Conservation (phyloP, 352 stramenopile species). For the Globisporangium splendens region DNA sequence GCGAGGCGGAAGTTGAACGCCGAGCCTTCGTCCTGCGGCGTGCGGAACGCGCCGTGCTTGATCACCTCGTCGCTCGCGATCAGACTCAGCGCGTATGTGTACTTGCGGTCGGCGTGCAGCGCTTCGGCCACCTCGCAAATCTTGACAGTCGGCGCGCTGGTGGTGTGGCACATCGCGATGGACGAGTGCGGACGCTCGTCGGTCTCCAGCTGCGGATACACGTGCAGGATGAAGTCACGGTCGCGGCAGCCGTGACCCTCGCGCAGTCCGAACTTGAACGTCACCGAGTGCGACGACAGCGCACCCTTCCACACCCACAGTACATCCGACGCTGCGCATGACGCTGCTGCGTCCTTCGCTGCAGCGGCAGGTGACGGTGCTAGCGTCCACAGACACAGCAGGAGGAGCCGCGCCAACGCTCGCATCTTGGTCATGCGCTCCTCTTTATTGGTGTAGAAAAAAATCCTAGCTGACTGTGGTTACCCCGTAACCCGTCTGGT, state of each 20-base stretch:
- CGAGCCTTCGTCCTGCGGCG: constrained; percentile 37
- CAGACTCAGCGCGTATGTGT: constrained; percentile 61
- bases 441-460: no score
- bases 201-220: constrained; percentile 37
- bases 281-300: constrained; percentile 57
- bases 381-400: no score
- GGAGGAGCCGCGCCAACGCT: no score
- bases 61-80: constrained; percentile 28
- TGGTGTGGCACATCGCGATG: constrained; percentile 34
- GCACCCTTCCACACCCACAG: constrained; percentile 75
- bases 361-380: no score
- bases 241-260: constrained; percentile 43
- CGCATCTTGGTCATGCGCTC: no score
- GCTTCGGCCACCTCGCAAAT: constrained; percentile 44
- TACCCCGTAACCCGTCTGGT: no score
- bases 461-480: no score
- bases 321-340: constrained; percentile 28
- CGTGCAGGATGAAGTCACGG: constrained; percentile 54
- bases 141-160: constrained; percentile 35
- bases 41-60: constrained; percentile 40
- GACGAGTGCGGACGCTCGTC: constrained; percentile 47
- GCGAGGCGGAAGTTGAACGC: constrained; percentile 65
- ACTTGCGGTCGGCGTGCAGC: constrained; percentile 41
- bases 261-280: constrained; percentile 69
- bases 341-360: no score